phyloP scores from a whole-genome alignment of 495 filamentous ascomycete genomes.

The Talaromyces thailandensis region DNA sequence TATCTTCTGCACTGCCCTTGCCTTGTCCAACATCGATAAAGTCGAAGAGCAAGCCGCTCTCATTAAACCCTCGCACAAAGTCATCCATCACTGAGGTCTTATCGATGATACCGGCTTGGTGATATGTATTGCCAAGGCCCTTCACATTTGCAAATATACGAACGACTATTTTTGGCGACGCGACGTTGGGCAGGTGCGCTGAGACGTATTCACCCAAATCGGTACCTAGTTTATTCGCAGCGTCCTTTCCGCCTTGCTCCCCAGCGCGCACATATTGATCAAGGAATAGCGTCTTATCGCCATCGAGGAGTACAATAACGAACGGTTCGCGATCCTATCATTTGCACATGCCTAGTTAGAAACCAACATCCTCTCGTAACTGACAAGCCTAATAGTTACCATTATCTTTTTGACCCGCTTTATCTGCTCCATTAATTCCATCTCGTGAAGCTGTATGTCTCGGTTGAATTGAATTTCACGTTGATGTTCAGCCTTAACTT shows the following conservation, averaged over 20 bases:
- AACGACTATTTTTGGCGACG: conserved; percentile 52
- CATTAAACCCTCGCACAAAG: conserved; percentile 71
- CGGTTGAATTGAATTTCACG: conserved; percentile 48
- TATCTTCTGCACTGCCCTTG: conserved; percentile 62
- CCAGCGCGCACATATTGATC: conserved; percentile 55
- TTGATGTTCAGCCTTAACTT: conserved; percentile 42
- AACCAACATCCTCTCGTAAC: background rate
- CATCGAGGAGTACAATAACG: conserved; percentile 67
- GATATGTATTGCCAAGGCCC: conserved; percentile 52
- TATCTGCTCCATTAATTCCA: conserved; percentile 43
- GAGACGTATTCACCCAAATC: conserved; percentile 41
- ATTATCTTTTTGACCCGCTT: conserved; percentile 39
- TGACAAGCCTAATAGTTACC: conserved; percentile 18
- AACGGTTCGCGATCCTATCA: conserved; percentile 65
- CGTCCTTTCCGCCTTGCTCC: conserved; percentile 60
- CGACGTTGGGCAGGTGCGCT: conserved; percentile 35
- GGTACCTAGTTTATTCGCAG: conserved; percentile 52
- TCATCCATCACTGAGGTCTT: conserved; percentile 47
- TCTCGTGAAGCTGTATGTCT: conserved; percentile 44
- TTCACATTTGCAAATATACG: conserved; percentile 63
- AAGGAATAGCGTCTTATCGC: conserved; percentile 69
- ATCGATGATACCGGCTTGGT: conserved; percentile 44
- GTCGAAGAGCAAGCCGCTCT: conserved; percentile 59
- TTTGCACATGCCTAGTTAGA: background rate
- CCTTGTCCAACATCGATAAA: conserved; percentile 66